Conservation (phyloP, 306 rosid species). For the Ammopiptanthus mongolicus region DNA sequence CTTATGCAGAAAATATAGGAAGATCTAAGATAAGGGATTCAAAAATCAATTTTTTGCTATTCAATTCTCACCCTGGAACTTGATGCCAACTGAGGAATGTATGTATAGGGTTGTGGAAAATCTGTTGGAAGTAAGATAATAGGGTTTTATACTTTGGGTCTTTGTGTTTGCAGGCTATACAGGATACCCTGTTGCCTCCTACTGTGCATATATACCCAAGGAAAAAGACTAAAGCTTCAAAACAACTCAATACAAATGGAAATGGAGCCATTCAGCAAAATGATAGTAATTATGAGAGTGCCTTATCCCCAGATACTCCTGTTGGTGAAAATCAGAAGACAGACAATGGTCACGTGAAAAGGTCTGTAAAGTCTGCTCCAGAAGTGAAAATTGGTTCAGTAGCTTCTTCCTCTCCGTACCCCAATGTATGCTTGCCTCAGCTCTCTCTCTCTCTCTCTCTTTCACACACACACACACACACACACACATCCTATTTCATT, state of each 20-base stretch:
- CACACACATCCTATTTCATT: background rate
- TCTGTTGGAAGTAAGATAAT: background rate
- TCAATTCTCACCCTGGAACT: background rate
- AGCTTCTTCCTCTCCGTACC: slow-evolving; percentile 61
- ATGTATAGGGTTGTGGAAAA: background rate
- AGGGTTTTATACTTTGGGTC: background rate
- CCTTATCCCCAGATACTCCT: slow-evolving; percentile 27
- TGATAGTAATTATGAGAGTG: slow-evolving; percentile 24
- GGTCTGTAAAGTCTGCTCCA: slow-evolving; percentile 27
- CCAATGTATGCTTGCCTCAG: slow-evolving; percentile 50
- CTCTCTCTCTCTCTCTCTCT: background rate
- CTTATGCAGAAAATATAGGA: background rate
- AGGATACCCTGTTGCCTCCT: slow-evolving; percentile 73
- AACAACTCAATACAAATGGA: slow-evolving; percentile 44
- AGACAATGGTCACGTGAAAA: slow-evolving; percentile 28
- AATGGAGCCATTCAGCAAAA: slow-evolving; percentile 52
- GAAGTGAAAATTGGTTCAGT: slow-evolving; percentile 31
- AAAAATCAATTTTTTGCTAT: background rate
- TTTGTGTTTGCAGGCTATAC: slow-evolving; percentile 66
- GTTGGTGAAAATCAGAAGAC: slow-evolving; percentile 25
- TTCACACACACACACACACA: too few relatives aligned
- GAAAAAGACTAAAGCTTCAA: slow-evolving; percentile 55
- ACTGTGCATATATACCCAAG: slow-evolving; percentile 53
- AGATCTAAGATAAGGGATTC: background rate
- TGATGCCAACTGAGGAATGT: slow-evolving; percentile 12